Evolutionary conservation across 768 basidiomycete species (phyloP).

Genomic region (Lactarius trivialis): DNA sequence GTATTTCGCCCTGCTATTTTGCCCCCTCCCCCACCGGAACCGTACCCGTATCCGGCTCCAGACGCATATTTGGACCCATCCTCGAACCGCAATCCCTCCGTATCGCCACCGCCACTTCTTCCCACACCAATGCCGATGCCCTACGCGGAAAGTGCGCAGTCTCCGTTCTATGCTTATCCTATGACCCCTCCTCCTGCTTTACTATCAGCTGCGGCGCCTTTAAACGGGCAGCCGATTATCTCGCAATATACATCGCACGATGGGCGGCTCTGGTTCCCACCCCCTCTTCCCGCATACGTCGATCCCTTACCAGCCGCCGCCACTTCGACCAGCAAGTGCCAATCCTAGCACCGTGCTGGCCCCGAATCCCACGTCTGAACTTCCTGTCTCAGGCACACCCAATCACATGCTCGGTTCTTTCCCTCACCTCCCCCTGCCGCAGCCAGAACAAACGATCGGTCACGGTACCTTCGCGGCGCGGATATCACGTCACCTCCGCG

Average conservation of each 20-base stretch:
- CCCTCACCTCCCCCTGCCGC: neutral
- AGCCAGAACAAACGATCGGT: constrained; percentile 44
- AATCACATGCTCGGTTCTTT: no score
- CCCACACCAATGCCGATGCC: no score
- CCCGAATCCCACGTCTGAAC: no score
- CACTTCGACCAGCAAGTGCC: constrained; percentile 44
- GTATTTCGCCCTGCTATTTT: no score
- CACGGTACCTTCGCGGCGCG: no score
- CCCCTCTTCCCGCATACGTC: constrained; percentile 16
- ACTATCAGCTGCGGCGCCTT: constrained; percentile 36
- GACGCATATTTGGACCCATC: neutral
- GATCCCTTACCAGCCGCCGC: constrained; percentile 27
- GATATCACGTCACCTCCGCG: no score
- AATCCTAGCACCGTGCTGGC: constrained; percentile 28
- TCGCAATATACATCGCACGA: constrained; percentile 28
- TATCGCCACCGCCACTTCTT: constrained; percentile 20
- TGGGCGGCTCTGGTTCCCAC: constrained; percentile 32
- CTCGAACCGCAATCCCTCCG: constrained; percentile 23
- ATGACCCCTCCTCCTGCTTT: constrained; percentile 18
- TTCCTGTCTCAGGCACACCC: no score
- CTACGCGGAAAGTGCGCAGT: no score
- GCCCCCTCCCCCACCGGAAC: constrained; percentile 26
- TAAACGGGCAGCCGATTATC: constrained; percentile 20
- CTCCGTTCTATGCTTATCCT: constrained; percentile 32
- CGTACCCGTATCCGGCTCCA: constrained; percentile 10